Evolutionary conservation across 768 basidiomycete species (phyloP).

Genomic region (Roridomyces roridus): DNA sequence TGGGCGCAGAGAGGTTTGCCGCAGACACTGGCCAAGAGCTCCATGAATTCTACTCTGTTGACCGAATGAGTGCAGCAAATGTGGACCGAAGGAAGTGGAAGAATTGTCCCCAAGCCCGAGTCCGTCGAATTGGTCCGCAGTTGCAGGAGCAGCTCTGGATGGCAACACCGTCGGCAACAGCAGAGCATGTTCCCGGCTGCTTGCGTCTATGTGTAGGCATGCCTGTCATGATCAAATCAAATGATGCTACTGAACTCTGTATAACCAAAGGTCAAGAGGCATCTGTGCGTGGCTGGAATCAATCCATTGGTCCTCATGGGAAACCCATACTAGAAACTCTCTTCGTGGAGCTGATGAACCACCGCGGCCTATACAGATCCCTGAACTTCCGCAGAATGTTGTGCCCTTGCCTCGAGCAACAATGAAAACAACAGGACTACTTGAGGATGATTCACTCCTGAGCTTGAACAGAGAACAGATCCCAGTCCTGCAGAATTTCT

Average conservation of each 20-base stretch:
- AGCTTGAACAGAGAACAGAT: neutral
- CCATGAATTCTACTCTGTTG: conserved; percentile 31
- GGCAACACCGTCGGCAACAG: conserved; percentile 28
- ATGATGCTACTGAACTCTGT: conserved; percentile 23
- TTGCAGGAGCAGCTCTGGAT: conserved; percentile 30
- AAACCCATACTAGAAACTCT: neutral
- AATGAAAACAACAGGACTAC: neutral
- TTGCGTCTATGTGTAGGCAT: conserved; percentile 37
- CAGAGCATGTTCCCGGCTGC: conserved; percentile 32
- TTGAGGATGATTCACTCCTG: conserved; percentile 2
- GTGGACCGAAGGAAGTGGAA: neutral
- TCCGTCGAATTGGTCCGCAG: conserved; percentile 1
- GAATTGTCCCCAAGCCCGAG: neutral
- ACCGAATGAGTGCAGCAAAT: neutral
- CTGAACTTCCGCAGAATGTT: conserved; percentile 37
- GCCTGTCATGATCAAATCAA: conserved; percentile 25
- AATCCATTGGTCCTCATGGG: neutral
- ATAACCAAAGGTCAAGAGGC: conserved; percentile 43
- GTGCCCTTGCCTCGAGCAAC: conserved; percentile 27
- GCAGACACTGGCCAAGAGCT: conserved; percentile 31
- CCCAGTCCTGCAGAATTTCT: neutral
- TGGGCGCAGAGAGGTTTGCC: conserved; percentile 37
- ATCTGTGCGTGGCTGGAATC: conserved; percentile 31
- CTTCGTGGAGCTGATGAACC: conserved; percentile 33
- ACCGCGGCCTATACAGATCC: conserved; percentile 27